phyloP scores from a whole-genome alignment of 257 asterid genomes.

The Mentha longifolia region DNA sequence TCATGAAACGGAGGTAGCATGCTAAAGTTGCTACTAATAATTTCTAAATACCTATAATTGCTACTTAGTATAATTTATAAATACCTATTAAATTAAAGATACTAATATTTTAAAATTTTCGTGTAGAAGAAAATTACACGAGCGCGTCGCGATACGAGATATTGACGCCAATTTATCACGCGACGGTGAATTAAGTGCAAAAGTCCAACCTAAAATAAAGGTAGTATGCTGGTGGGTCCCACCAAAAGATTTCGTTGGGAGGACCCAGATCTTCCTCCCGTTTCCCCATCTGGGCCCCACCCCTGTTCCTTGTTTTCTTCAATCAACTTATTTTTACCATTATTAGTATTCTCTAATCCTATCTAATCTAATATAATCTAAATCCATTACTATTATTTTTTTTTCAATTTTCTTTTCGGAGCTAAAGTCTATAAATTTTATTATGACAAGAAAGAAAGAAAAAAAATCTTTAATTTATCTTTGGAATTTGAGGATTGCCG shows the following conservation, averaged over 20 bases:
- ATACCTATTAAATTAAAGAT: too few species aligned
- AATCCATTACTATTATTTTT: too few species aligned
- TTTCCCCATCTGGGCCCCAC: conserved; percentile 35
- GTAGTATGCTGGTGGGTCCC: conserved; percentile 40
- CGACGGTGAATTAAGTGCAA: conserved; percentile 29
- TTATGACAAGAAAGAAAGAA: too few species aligned
- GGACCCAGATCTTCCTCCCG: conserved; percentile 41
- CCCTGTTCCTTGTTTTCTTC: conserved; percentile 10
- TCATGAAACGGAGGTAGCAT: too few species aligned
- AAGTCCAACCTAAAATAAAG: conserved; percentile 48
- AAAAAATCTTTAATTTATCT: too few species aligned
- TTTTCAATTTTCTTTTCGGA: neutral
- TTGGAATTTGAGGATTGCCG: too few species aligned
- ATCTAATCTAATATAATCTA: neutral
- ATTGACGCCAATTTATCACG: neutral
- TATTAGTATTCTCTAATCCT: neutral
- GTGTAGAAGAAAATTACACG: too few species aligned
- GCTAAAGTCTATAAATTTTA: neutral
- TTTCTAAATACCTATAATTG: too few species aligned
- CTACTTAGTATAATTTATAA: too few species aligned
- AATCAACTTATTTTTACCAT: neutral
- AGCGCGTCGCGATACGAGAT: conserved; percentile 5
- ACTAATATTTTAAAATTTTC: too few species aligned
- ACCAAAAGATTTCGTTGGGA: conserved; percentile 42
- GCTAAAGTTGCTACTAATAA: too few species aligned